Percentiles rank a stretch among this genome's conserved stretches.
These are phyloP conservation scores for Plasmodium reichenowi DNA, from an alignment of 169 alveolate species.

Conservation along the genomic window DNA sequence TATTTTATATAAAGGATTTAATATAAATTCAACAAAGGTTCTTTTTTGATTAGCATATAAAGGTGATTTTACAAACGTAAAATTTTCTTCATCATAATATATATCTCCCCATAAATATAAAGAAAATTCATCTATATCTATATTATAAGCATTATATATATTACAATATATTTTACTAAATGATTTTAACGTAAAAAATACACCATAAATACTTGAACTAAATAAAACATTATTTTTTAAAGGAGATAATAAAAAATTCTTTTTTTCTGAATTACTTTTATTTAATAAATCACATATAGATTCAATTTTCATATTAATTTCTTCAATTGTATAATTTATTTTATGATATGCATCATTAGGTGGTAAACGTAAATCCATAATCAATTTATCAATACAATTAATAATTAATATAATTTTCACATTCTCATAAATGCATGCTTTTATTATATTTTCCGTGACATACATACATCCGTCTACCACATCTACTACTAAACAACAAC, in stretches of 20 bases:
- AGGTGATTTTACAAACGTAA: constrained; percentile 84
- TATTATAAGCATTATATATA: constrained; percentile 77
- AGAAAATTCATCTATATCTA: constrained; percentile 85
- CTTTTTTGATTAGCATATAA: constrained; percentile 88
- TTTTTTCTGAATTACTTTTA: constrained; percentile 44
- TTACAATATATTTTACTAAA: constrained; percentile 92
- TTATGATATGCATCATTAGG: constrained; percentile 99
- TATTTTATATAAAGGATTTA: constrained; percentile 98
- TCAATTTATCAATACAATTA: constrained; percentile 97
- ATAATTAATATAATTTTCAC: constrained; percentile 88
- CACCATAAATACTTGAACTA: constrained; percentile 94
- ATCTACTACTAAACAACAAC: constrained; percentile 96
- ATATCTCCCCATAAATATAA: constrained; percentile 93
- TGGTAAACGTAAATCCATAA: constrained; percentile 97
- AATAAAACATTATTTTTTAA: constrained; percentile 95
- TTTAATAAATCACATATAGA: constrained; percentile 61
- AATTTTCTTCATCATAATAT: constrained; percentile 86
- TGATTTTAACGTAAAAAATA: constrained; percentile 94
- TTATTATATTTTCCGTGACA: constrained; percentile 93
- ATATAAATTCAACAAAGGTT: constrained; percentile 96
- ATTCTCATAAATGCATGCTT: constrained; percentile 87
- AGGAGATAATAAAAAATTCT: constrained; percentile 90
- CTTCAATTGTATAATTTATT: constrained; percentile 87
- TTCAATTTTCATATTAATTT: constrained; percentile 77
- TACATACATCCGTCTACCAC: constrained; percentile 96